Evolutionary conservation across 208 protist genomes (phyloP), one percentile per base, ranked within the genome.

Genomic region (Trypanosoma boissoni): DNA sequence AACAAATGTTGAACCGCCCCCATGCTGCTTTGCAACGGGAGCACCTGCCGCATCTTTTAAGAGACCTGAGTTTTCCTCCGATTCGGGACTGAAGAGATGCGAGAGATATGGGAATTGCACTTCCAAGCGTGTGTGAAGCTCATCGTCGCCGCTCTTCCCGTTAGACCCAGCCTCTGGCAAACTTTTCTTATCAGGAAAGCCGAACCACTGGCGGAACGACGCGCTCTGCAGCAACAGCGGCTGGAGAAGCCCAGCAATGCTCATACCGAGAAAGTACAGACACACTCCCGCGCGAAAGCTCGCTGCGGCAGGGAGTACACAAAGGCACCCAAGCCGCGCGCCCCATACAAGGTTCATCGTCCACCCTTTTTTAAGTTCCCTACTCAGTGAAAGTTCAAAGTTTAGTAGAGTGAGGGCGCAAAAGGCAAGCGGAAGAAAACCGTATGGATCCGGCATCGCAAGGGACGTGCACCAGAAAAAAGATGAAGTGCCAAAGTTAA

Each of bases 221-320:
- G 44, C 34, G 10, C 61, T 51, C 14, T 86, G 76, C 48, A 96
- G 52, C 16, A 94, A 75, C 31, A 90, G 26, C 12, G 90, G 86
- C 58, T 94, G 90, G 42, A 94, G 53, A 28, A 96, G 62, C 23
- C 90, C 90, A 9, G 76, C 72, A 5, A 84, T 44, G 54, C 76
- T 91, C 83, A 96, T 91, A 39, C 90, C 87, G 12, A 96, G 34
- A 50, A 88, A 87, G 68, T 90, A 96, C n/a, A 96, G 80, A 28
- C 78, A 86, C 26, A 95, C 88, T 1, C 88, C 88, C 14, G 81
- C 48, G 43, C 79, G 81, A 48, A 95, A 83, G 9, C 67, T 73
- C 32, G 72, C 42, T 21, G 72, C 61, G 8, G 84, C 81, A 1
- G 83, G 83, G 12, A 88, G 46, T 36, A 82, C 63, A 67, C 78